Evolutionary conservation across 2,329 filamentous ascomycete species (phyloP).

Genomic region (Epichloe hybrida): DNA sequence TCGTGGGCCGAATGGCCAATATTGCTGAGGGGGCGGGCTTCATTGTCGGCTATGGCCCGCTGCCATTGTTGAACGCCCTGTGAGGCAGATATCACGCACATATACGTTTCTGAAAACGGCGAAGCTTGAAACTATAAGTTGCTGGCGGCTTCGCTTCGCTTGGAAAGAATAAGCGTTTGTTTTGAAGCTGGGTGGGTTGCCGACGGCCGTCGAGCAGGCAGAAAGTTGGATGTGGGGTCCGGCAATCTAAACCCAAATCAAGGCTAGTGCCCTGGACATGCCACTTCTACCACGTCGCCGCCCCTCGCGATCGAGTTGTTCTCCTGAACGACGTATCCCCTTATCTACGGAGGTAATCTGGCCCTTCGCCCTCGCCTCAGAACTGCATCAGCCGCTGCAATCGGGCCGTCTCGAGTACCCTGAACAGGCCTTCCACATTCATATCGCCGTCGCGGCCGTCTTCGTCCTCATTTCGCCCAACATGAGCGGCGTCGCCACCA

Average conservation of each 20-base stretch:
- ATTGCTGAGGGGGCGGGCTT: constrained; percentile 25
- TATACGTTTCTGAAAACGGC: background rate
- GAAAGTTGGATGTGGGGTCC: constrained; percentile 12
- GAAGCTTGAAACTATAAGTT: background rate
- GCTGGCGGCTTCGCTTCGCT: constrained; percentile 3
- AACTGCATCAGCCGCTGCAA: background rate
- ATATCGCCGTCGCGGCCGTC: background rate
- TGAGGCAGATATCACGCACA: background rate
- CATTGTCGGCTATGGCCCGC: constrained; percentile 28
- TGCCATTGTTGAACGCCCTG: constrained; percentile 20
- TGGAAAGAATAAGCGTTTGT: no score
- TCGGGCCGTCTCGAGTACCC: background rate
- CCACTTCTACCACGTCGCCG: constrained; percentile 25
- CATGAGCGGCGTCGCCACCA: constrained; percentile 63
- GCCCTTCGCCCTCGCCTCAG: background rate
- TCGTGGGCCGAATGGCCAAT: constrained; percentile 19
- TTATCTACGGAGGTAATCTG: background rate
- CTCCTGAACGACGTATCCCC: constrained; percentile 19
- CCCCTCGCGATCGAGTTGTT: constrained; percentile 18
- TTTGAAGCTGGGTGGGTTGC: no score
- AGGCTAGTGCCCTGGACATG: constrained; percentile 27
- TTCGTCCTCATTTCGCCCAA: constrained; percentile 18
- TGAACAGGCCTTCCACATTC: background rate
- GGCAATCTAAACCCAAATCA: constrained; percentile 14
- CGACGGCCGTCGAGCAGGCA: constrained; percentile 12